These are phyloP conservation scores for Astrocystis sublimbata DNA, from an alignment of 495 filamentous ascomycete genomes.

Conservation along the genomic window DNA sequence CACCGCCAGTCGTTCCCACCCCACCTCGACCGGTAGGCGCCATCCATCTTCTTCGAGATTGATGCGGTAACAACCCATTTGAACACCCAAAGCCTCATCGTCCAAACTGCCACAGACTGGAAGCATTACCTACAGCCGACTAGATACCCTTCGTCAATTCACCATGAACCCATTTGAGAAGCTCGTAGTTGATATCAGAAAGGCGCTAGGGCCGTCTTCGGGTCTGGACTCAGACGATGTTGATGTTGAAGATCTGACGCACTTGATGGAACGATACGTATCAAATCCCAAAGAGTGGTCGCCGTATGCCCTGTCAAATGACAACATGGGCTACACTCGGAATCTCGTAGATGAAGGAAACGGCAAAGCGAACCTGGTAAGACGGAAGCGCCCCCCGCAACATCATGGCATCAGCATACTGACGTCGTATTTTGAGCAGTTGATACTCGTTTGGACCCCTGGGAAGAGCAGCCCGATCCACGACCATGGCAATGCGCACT, in stretches of 20 bases:
- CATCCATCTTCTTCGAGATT: neutral
- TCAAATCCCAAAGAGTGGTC: constrained; percentile 70
- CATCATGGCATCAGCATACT: neutral
- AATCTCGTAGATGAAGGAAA: constrained; percentile 91
- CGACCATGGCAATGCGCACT: constrained; percentile 85
- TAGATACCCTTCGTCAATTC: constrained; percentile 1
- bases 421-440: constrained; percentile 40
- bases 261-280: constrained; percentile 69
- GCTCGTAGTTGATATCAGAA: constrained; percentile 71
- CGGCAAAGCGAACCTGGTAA: constrained; percentile 85
- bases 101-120: constrained; percentile 1
- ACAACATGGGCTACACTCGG: constrained; percentile 70
- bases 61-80: neutral
- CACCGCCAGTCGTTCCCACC: neutral
- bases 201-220: constrained; percentile 71
- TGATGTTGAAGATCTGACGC: constrained; percentile 65
- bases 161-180: constrained; percentile 60
- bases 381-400: constrained; percentile 24
- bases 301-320: constrained; percentile 66
- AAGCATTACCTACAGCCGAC: neutral
- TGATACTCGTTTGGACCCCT: constrained; percentile 91
- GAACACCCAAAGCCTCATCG: constrained; percentile 1
- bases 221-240: constrained; percentile 80
- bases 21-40: neutral
- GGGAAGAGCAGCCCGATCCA: constrained; percentile 84